These are phyloP conservation scores for Sistotremastrum niveocremeum DNA, from an alignment of 768 basidiomycete species.

Conservation along the genomic window DNA sequence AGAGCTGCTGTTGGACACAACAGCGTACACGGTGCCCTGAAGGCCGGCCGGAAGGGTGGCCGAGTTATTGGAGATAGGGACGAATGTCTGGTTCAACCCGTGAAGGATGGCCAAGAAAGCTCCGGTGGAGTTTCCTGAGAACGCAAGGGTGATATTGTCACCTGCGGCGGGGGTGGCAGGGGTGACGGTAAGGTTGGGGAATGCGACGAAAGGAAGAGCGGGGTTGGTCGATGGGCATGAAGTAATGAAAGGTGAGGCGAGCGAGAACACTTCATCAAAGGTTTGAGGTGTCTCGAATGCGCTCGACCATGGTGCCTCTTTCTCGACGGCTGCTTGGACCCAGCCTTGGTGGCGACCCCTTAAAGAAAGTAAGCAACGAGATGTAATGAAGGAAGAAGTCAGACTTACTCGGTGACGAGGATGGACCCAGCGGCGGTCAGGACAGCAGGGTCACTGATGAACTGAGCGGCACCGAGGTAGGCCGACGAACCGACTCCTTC, in stretches of 20 bases:
- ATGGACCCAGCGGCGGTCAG: constrained; percentile 44
- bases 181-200: constrained; percentile 31
- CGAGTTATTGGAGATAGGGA: constrained; percentile 22
- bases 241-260: constrained; percentile 32
- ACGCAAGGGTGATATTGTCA: constrained; percentile 14
- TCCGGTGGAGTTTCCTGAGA: constrained; percentile 8
- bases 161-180: constrained; percentile 16
- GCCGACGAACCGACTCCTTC: constrained; percentile 43
- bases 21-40: constrained; percentile 37
- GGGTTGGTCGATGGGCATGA: constrained; percentile 43
- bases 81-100: constrained; percentile 30
- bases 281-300: constrained; percentile 41
- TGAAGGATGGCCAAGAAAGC: constrained; percentile 35
- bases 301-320: constrained; percentile 40
- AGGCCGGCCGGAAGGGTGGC: constrained; percentile 29
- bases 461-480: constrained; percentile 41
- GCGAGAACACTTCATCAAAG: constrained; percentile 26
- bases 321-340: constrained; percentile 37
- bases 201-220: constrained; percentile 30
- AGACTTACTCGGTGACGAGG: constrained; percentile 32
- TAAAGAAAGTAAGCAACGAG: too few species aligned
- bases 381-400: too few species aligned
- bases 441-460: constrained; percentile 29
- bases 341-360: constrained; percentile 47
- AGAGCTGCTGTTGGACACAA: constrained; percentile 28